Conservation (phyloP, 495 filamentous ascomycete genomes). For the Hypoxylon perforatum region DNA sequence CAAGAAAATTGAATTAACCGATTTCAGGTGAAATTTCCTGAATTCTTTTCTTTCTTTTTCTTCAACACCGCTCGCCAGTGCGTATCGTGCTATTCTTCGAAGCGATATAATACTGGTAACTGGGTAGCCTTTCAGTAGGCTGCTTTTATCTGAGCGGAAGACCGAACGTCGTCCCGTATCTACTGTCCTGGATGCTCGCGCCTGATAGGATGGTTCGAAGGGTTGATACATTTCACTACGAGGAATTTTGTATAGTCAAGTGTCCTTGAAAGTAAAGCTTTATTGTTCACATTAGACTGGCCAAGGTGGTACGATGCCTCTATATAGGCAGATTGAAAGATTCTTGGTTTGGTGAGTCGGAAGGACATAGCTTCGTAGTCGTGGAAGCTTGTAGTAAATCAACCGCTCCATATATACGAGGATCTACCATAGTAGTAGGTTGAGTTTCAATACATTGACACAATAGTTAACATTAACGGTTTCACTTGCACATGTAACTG, state of each 20-base stretch:
- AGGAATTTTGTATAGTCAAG: too few species aligned
- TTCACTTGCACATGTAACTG: background rate
- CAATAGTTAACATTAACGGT: too few species aligned
- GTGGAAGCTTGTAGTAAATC: too few species aligned
- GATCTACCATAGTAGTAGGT: too few species aligned
- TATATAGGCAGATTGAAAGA: too few species aligned
- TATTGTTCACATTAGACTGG: background rate
- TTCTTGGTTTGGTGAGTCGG: too few species aligned
- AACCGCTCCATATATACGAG: too few species aligned
- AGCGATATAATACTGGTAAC: conserved; percentile 54
- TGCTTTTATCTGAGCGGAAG: conserved; percentile 71
- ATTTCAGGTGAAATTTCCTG: conserved; percentile 4
- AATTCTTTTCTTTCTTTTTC: conserved; percentile 40
- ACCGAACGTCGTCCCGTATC: conserved; percentile 88
- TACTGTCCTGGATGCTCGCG: conserved; percentile 85
- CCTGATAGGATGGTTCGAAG: conserved; percentile 86
- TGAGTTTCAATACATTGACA: too few species aligned
- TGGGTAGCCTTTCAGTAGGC: conserved; percentile 78
- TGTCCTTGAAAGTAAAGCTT: background rate
- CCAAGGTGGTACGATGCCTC: background rate
- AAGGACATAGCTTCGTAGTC: too few species aligned
- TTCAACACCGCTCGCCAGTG: conserved; percentile 62
- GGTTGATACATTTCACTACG: conserved; percentile 56
- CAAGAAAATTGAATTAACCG: background rate
- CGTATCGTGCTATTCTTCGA: conserved; percentile 48